Conservation (phyloP, 73 alveolate species). For the Symbiodinium pilosum region DNA sequence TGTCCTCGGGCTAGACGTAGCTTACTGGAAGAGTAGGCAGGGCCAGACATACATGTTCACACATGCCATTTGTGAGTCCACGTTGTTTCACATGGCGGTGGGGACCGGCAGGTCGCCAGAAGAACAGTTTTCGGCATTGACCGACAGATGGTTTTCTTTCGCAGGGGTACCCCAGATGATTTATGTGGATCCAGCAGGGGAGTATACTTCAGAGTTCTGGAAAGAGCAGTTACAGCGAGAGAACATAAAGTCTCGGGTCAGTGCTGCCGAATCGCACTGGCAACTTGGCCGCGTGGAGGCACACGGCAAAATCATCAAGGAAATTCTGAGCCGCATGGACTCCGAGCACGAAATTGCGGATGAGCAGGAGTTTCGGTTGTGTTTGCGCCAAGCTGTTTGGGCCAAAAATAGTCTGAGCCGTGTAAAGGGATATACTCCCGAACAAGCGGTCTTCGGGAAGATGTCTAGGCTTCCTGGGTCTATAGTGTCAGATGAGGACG, state of each 20-base stretch:
- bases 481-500: neutral
- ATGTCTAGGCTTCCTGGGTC: too few relatives aligned
- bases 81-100: neutral
- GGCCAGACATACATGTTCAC: neutral
- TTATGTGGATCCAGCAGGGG: neutral
- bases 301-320: neutral
- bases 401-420: neutral
- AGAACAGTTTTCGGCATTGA: neutral
- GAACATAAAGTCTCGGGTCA: neutral
- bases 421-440: neutral
- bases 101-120: neutral
- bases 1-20: neutral
- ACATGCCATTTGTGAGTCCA: neutral
- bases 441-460: constrained; percentile 6
- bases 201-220: neutral
- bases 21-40: neutral
- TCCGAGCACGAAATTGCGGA: neutral
- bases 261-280: constrained; percentile 9
- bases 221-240: neutral
- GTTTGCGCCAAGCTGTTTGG: neutral
- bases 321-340: constrained; percentile 9
- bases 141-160: neutral
- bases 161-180: neutral
- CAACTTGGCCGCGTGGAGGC: neutral
- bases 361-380: neutral